phyloP scores from a whole-genome alignment of 768 basidiomycete genomes.

The Lentinula lateritia region DNA sequence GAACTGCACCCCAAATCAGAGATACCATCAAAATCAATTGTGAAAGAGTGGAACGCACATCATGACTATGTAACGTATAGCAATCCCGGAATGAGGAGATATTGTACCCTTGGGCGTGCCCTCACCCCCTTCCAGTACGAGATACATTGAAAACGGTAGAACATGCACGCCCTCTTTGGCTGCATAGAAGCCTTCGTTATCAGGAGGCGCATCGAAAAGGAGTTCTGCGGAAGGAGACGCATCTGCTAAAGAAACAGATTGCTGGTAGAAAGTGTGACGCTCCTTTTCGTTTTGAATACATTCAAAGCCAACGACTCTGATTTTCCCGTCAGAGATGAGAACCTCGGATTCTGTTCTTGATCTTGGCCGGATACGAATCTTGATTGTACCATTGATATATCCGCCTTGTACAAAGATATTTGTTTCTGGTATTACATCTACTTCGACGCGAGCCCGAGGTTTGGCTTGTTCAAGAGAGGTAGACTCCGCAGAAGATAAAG shows the following conservation, averaged over 20 bases:
- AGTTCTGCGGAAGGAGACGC: conserved; percentile 39
- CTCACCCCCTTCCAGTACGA: conserved; percentile 50
- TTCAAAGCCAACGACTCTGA: conserved; percentile 85
- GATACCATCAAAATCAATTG: conserved; percentile 2
- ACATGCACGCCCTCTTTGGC: conserved; percentile 63
- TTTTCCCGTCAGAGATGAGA: conserved; percentile 66
- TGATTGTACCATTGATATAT: conserved; percentile 61
- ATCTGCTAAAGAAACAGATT: conserved; percentile 47
- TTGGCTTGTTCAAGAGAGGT: conserved; percentile 68
- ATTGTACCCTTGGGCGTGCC: conserved; percentile 51
- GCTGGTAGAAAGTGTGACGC: conserved; percentile 82
- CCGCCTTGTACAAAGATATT: conserved; percentile 79
- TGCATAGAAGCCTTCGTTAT: conserved; percentile 57
- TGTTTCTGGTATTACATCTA: conserved; percentile 76
- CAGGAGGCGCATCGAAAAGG: conserved; percentile 38
- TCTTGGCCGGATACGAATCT: conserved; percentile 55
- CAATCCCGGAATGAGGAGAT: conserved; percentile 48
- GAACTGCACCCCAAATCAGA: conserved; percentile 37
- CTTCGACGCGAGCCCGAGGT: conserved; percentile 67
- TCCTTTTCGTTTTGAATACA: conserved; percentile 49
- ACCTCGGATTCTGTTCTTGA: conserved; percentile 52
- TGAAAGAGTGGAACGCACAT: conserved; percentile 41
- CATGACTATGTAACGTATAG: conserved; percentile 76
- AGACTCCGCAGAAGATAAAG: conserved; percentile 15
- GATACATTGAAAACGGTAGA: conserved; percentile 67